Base-by-base conservation (phyloP, 768 basidiomycete species). In the Podaxis sp. region DNA sequence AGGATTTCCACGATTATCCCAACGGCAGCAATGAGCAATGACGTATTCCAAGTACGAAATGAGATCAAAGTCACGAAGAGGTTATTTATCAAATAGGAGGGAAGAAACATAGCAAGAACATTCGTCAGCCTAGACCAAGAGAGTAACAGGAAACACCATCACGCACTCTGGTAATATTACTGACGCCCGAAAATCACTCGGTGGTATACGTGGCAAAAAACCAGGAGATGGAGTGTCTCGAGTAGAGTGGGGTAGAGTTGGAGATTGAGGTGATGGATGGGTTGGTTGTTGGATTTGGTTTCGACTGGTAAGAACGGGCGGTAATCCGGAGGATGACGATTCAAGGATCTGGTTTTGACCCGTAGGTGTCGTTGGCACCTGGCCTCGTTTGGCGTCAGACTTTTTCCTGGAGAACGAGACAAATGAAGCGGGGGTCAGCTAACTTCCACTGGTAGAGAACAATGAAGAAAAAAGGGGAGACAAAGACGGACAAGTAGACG, bases 151-250 rank as follows among this genome's bases (percentile, higher is more conserved):
- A 56, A 38, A 59, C 22, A 50, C 58, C 48, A 79, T 88, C 46
- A 80, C 90, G 78, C 76, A 95, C 93, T 89, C 90, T 73, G 91
- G 91, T 54, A 95, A 76, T 69, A 95, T 93, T 71, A 89, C 83
- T 64, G 91, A 93, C 33, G 93, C 92, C 69, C 93, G 89, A 78
- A 95, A 95, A 75, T 92, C 86, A 78, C 83, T 85, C 8, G 88
- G 83, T 58, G 90, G 88, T 17, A 94, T 80, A 66, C 83, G 80
- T 54, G 83, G 85, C 2, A 86, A 76, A 53, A 33, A 37, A 5
- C 44, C 54, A 64, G 51, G 52, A 59, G 62, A 54, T 52, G 56
- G 26, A 0, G 53, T 20, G 8, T 46, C 13, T n/a, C 46, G n/a
- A n/a, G 26, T 20, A 46, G 41, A 20, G 8, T 36, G 58, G 72